Evolutionary conservation across 2,329 filamentous ascomycete genomes (phyloP).

Genomic region (Clonostachys rosea): DNA sequence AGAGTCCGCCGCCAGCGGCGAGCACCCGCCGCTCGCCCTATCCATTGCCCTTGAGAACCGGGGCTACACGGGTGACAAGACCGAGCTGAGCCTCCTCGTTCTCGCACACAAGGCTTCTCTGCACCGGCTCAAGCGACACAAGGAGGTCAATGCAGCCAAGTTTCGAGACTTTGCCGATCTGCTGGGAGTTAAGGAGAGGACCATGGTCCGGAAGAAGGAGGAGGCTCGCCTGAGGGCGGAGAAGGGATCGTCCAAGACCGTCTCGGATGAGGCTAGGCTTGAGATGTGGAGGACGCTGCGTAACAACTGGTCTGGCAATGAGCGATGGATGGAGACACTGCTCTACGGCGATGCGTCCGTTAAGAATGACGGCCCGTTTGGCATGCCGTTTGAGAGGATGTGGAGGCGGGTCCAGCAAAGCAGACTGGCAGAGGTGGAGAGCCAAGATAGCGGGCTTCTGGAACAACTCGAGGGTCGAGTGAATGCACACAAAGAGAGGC

Average conservation of each 20-base stretch:
- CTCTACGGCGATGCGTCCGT: conserved; percentile 57
- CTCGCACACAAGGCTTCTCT: conserved; percentile 71
- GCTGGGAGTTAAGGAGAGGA: conserved; percentile 57
- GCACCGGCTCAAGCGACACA: conserved; percentile 50
- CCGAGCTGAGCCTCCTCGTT: conserved; percentile 58
- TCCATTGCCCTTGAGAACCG: conserved; percentile 54
- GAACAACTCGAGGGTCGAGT: conserved; percentile 69
- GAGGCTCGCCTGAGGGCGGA: conserved; percentile 26
- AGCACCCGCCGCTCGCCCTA: conserved; percentile 43
- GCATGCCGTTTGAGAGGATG: conserved; percentile 62
- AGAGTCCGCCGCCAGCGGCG: conserved; percentile 25
- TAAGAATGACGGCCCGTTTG: conserved; percentile 58
- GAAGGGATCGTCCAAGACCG: conserved; percentile 15
- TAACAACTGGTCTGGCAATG: conserved; percentile 75
- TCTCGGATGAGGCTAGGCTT: conserved; percentile 34
- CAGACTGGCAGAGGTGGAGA: conserved; percentile 50
- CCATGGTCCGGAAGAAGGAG: conserved; percentile 50
- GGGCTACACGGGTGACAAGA: conserved; percentile 50
- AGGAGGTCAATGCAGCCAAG: conserved; percentile 50
- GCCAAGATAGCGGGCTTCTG: conserved; percentile 48
- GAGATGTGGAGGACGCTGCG: conserved; percentile 57
- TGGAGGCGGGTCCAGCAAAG: conserved; percentile 65
- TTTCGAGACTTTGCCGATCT: conserved; percentile 62
- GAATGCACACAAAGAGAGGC: conserved; percentile 58
- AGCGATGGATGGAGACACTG: conserved; percentile 68